A percentile compares a stretch with the other conserved stretches of the same genome.
Evolutionary conservation across 495 filamentous ascomycete genomes (phyloP).

Genomic region (Xylaria sp.): DNA sequence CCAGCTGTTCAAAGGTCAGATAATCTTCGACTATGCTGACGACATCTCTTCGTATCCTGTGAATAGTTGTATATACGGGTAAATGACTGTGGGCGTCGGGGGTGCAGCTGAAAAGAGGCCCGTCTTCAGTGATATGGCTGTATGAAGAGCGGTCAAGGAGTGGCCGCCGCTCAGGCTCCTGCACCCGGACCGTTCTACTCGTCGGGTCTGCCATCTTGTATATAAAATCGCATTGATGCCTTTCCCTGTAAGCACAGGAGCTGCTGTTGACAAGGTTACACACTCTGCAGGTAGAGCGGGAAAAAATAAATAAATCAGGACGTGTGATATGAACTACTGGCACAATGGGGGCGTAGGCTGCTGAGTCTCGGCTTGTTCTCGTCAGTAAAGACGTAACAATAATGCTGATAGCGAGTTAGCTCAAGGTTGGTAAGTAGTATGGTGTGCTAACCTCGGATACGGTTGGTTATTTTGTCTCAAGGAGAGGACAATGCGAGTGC

Average conservation of each 20-base stretch:
- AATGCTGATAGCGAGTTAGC: neutral
- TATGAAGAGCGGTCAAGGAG: constrained; percentile 35
- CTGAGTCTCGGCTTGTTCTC: neutral
- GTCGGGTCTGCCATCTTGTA: constrained; percentile 32
- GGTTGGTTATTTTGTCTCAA: neutral
- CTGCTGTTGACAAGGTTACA: neutral
- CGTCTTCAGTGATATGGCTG: constrained; percentile 32
- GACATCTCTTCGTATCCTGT: constrained; percentile 60
- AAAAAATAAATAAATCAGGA: neutral
- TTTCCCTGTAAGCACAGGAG: neutral
- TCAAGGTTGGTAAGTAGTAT: neutral
- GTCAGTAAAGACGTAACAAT: neutral
- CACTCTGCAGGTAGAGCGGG: neutral
- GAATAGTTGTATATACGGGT: constrained; percentile 61
- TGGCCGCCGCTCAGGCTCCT: constrained; percentile 37
- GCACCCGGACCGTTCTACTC: constrained; percentile 29
- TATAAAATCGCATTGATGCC: neutral
- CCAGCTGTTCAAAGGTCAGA: constrained; percentile 68
- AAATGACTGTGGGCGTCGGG: constrained; percentile 50
- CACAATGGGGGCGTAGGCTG: neutral
- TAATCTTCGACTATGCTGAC: constrained; percentile 59
- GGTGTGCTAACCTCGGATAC: neutral
- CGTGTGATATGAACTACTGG: neutral
- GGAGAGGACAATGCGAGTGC: neutral
- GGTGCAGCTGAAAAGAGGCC: constrained; percentile 33